These are phyloP conservation scores for Primulina eburnea DNA, from an alignment of 257 asterid species.

Conservation along the genomic window DNA sequence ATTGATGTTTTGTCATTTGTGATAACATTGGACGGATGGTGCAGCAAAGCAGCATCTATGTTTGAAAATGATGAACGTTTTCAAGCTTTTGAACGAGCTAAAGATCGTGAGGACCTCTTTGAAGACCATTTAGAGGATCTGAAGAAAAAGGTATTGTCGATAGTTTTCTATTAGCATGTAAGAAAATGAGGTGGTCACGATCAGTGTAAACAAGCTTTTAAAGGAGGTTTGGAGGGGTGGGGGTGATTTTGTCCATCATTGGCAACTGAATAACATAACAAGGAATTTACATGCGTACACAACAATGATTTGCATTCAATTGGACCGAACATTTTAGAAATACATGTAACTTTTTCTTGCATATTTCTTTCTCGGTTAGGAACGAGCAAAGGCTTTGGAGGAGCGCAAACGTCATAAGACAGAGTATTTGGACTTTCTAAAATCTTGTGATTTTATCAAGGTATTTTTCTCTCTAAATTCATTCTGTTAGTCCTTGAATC, in stretches of 20 bases:
- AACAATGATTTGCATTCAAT: not conserved
- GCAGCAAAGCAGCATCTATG: constrained; percentile 72
- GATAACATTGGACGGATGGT: constrained; percentile 27
- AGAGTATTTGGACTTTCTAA: constrained; percentile 75
- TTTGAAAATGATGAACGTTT: constrained; percentile 84
- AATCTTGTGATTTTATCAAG: constrained; percentile 83
- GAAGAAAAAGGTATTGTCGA: constrained; percentile 60
- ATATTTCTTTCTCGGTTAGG: constrained; percentile 46
- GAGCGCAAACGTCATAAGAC: constrained; percentile 61
- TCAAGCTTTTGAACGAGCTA: constrained; percentile 71
- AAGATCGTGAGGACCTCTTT: constrained; percentile 87
- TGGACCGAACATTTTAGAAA: not conserved
- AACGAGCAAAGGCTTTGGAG: constrained; percentile 79
- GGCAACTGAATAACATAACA: not conserved
- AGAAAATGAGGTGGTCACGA: constrained; percentile 4
- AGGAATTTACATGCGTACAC: not conserved
- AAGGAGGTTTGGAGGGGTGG: not conserved
- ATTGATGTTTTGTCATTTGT: constrained; percentile 5
- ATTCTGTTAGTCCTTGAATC: constrained; percentile 23
- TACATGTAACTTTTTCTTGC: constrained; percentile 9
- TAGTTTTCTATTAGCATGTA: constrained; percentile 14
- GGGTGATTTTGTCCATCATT: constrained; percentile 1
- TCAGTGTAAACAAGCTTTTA: not conserved
- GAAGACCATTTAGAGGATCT: constrained; percentile 69
- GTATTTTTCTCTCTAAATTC: constrained; percentile 34